Evolutionary conservation across 345 rosid genomes (phyloP).

Genomic region (Populus ilicifolia): DNA sequence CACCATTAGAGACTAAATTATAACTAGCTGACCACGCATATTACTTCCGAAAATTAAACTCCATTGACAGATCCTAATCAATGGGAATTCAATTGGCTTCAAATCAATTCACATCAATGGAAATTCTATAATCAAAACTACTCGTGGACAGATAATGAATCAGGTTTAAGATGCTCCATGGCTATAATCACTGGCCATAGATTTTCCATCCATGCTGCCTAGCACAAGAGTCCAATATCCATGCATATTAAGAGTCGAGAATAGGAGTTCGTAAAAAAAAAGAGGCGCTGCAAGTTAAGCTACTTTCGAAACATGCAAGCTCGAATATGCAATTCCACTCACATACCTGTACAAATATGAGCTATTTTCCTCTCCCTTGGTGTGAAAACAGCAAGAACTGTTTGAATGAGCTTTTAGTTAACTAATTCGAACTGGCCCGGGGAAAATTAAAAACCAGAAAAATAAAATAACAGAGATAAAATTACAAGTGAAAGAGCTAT

Average conservation of each 20-base stretch:
- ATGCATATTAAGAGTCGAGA: neutral
- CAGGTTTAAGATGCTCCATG: too few relatives aligned
- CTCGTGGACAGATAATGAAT: too few relatives aligned
- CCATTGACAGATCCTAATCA: too few relatives aligned
- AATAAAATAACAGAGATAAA: neutral
- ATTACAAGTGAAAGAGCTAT: conserved; percentile 26
- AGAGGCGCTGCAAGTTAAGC: neutral
- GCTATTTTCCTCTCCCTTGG: conserved; percentile 22
- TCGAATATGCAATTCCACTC: conserved; percentile 11
- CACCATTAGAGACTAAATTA: too few relatives aligned
- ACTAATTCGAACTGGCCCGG: neutral
- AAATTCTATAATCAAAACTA: too few relatives aligned
- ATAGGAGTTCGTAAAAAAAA: neutral
- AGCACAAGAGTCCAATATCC: neutral
- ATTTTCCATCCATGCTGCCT: too few relatives aligned
- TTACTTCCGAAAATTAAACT: too few relatives aligned
- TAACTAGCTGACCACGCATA: too few relatives aligned
- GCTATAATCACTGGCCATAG: neutral
- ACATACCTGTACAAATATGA: conserved; percentile 26
- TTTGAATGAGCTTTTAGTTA: conserved; percentile 6
- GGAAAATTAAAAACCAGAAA: neutral
- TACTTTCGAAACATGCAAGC: neutral
- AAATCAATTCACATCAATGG: too few relatives aligned
- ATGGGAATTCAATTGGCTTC: too few relatives aligned
- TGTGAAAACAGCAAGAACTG: conserved; percentile 12